phyloP scores from a whole-genome alignment of 1,139 yeast genomes.

The Scheffersomyces quercinus region DNA sequence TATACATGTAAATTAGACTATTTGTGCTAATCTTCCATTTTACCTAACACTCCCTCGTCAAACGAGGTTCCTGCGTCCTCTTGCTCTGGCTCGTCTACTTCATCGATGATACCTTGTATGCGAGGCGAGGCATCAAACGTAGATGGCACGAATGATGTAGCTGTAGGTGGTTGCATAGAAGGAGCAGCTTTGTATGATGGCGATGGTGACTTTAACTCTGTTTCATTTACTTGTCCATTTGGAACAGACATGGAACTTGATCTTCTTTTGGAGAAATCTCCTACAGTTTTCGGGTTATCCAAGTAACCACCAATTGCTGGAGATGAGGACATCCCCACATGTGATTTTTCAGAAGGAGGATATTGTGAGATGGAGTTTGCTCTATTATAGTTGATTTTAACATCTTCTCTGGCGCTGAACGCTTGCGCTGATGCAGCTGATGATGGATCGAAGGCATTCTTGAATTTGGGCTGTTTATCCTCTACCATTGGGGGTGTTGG shows the following conservation, averaged over 20 bases:
- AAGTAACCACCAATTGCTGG: constrained; percentile 21
- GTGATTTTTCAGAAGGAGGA: constrained; percentile 12
- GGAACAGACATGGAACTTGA: constrained; percentile 7
- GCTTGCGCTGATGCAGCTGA: neutral
- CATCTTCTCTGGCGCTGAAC: constrained; percentile 1
- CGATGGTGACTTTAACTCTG: constrained; percentile 9
- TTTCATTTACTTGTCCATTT: constrained; percentile 2
- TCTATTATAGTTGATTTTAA: constrained; percentile 5
- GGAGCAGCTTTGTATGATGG: constrained; percentile 5
- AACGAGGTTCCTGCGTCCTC: constrained; percentile 5
- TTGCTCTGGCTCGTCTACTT: constrained; percentile 6
- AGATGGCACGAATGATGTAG: constrained; percentile 1
- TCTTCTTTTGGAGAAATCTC: constrained; percentile 1
- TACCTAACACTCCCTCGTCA: constrained; percentile 24
- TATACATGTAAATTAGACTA: neutral
- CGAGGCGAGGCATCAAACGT: constrained; percentile 5
- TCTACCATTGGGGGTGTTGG: constrained; percentile 8
- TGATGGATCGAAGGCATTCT: neutral
- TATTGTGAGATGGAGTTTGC: constrained; percentile 13
- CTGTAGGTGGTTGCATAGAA: neutral
- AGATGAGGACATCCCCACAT: constrained; percentile 6
- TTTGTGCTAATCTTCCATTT: constrained; percentile 18
- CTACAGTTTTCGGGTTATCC: constrained; percentile 13
- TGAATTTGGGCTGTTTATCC: neutral
- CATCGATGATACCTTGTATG: neutral